Base-by-base conservation (phyloP, 1,284 basidiomycete species). In the Leccinum fuscescens region DNA sequence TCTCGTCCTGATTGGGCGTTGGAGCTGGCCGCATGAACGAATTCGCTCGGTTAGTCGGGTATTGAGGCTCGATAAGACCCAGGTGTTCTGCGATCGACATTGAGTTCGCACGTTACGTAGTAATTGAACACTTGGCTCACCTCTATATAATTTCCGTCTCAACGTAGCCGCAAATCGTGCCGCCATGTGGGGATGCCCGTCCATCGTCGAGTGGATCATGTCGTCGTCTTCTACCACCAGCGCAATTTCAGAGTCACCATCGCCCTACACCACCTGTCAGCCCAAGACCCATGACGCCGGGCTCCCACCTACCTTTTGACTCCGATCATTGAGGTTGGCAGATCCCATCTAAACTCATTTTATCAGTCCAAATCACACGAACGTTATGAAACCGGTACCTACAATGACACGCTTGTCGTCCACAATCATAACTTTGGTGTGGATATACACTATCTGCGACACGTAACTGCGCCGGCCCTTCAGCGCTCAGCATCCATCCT, bases 211-310 rank as follows among this genome's bases (percentile, higher is more conserved):
- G 56, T 85, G 81, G 56, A 98, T 80, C 78, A 86, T 79, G 58
- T 96, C 93, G 2, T 81, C 78, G 69, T 98, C 95, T 74, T 97
- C 94, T 27, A 96, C 89, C 15, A 97, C 86, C 6, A 96, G 77
- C 1, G 92, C 92, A 66, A 97, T 96, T 76, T 98, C 95, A 1
- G 92, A 94, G 74, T 97, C 95, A 37, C 93, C 92, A 68, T 96
- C 87, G 31, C 95, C 94, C 82, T 89, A 62, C 14, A 20, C 58
- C 56, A 58, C 20, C 37, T 6, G 50, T 69, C 42, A 72, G 61
- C 44, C 27, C 56, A 22, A 48, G 12, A 48, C 49, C n/a, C 31
- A 3, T 22, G 33, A 33, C 7, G n/a, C n/a, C 20, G 14, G 33
- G 24, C 5, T 6, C 44, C 15, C 2, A 46, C 72, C 39, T 57